Base-by-base conservation (phyloP, 352 stramenopile species). In the Plasmopara viticola region DNA sequence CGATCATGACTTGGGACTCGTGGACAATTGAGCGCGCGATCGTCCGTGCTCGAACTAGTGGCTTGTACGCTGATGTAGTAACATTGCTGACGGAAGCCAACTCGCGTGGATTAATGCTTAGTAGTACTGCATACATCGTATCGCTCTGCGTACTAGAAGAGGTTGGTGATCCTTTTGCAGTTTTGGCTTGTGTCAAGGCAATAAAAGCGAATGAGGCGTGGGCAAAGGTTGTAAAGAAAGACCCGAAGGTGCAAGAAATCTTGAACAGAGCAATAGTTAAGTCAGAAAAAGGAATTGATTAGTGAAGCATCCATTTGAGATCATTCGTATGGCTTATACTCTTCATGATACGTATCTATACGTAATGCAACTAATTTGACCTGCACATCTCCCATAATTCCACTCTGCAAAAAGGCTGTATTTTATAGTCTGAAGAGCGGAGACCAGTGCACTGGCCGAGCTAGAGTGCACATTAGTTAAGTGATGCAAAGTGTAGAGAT, bases 1-100 rank as follows among this genome's bases (percentile, higher is more conserved):
- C 59, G 40, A 68, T 88, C 20, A 51, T 88, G 14, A 57, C 56
- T 13, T 69, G 71, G 40, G 65, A 82, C 15, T 58, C 64, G 46
- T 84, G 70, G 70, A 85, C 73, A n/a, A 39, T 88, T 1, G 56
- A 61, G 33, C 58, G 59, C 30, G 75, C 75, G 28, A 68, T 88
- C 35, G 65, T 86, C 35, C 78, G 78, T 3, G 72, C 72, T 28
- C 74, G 62, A 0, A 83, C 73, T 5, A 64, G 51, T 28, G 61
- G 65, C 7, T 49, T 86, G 20, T 17, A 71, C 1, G 45, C 56
- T 9, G 75, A 86, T 41, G 66, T 86, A n/a, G 30, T 66, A 8
- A 48, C 70, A n/a, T 43, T 86, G 52, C 64, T 84, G 1, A 49
- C 68, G 13, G 64, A 72, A 20, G 76, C 74, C 12, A 53, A 78